Conservation (phyloP, 805 yeast species). For the Hanseniaspora vineae region DNA sequence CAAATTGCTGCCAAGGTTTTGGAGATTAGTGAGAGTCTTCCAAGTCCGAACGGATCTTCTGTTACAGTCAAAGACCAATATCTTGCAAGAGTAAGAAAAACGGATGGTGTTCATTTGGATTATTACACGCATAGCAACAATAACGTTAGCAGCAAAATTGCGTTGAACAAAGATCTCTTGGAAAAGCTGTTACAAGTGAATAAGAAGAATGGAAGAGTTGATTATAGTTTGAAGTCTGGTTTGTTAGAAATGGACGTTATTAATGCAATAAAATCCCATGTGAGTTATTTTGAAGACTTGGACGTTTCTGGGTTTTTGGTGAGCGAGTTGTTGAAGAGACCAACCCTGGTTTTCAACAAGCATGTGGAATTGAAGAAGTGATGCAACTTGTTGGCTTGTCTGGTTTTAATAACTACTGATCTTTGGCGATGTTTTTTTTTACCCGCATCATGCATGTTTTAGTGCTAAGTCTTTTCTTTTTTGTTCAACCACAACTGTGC, state of each 20-base stretch:
- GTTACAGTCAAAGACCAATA: neutral
- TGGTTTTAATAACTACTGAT: no score
- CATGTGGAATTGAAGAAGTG: neutral
- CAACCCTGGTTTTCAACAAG: neutral
- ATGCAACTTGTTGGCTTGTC: neutral
- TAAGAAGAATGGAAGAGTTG: conserved; percentile 63
- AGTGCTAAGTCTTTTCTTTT: neutral
- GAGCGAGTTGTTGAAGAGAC: conserved; percentile 33
- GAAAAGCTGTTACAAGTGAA: neutral
- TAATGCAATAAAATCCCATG: conserved; percentile 78
- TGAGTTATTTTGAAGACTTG: conserved; percentile 75
- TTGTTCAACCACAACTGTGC: neutral
- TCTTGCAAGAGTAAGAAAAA: neutral
- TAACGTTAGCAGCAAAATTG: neutral
- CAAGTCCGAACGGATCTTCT: neutral
- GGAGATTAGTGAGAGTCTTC: conserved; percentile 15
- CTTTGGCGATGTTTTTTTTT: no score
- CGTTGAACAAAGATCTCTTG: neutral
- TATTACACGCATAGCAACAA: neutral
- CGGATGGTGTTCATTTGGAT: neutral
- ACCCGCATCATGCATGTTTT: neutral
- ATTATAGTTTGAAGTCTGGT: conserved; percentile 67
- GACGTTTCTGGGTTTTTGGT: conserved; percentile 73
- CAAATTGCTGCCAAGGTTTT: conserved; percentile 19
- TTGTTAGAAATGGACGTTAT: conserved; percentile 67